Conservation (phyloP, 192 early-diverging fungal species). For the Coemansia sp. region DNA sequence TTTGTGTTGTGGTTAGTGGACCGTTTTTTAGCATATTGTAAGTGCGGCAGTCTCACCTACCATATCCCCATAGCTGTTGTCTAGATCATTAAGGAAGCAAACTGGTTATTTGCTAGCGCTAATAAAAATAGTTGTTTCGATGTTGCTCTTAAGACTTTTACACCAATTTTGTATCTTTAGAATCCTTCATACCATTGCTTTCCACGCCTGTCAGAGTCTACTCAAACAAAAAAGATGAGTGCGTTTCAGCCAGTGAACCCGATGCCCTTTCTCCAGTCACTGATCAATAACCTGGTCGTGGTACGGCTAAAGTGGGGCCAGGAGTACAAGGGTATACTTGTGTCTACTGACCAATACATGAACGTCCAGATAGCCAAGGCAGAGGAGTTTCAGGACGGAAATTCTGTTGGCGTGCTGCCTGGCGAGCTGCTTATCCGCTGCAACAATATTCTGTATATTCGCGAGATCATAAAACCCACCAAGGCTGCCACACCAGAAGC, state of each 20-base stretch:
- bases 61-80: too few relatives aligned
- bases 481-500: conserved; percentile 2
- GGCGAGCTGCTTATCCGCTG: conserved; percentile 95
- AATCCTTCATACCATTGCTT: too few relatives aligned
- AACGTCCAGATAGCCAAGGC: conserved; percentile 94
- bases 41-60: too few relatives aligned
- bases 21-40: too few relatives aligned
- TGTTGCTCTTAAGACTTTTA: too few relatives aligned
- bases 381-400: conserved; percentile 94
- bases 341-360: conserved; percentile 96
- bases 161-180: too few relatives aligned
- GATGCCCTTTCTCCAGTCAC: conserved; percentile 90
- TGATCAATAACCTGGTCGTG: conserved; percentile 89
- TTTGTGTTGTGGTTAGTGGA: not conserved
- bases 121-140: too few relatives aligned
- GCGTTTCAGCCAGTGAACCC: conserved; percentile 91
- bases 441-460: conserved; percentile 82
- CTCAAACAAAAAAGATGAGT: conserved; percentile 17
- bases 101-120: too few relatives aligned
- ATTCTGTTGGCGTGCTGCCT: conserved; percentile 73
- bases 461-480: conserved; percentile 58
- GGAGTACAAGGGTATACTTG: conserved; percentile 93
- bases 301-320: conserved; percentile 98
- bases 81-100: too few relatives aligned
- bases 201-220: too few relatives aligned